A percentile compares a stretch with the other conserved stretches of the same genome.
phyloP scores from a whole-genome alignment of 2,329 filamentous ascomycete genomes.

The Colletotrichum neosansevieriae region DNA sequence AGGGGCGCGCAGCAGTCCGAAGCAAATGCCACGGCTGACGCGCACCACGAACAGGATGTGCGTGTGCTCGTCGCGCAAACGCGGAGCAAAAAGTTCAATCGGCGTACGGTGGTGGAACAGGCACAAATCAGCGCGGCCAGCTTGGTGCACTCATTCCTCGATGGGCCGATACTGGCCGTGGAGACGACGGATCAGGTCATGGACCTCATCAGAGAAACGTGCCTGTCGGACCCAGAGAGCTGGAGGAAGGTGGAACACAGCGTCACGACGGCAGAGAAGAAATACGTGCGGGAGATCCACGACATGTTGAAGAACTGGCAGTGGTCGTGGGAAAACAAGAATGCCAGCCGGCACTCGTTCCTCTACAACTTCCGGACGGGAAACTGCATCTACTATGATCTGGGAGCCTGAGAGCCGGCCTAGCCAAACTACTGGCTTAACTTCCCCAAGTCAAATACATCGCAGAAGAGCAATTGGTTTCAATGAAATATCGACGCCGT shows the following conservation, averaged over 20 bases:
- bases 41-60: conserved; percentile 75
- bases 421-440: not conserved
- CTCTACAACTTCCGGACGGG: conserved; percentile 93
- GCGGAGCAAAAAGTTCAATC: conserved; percentile 91
- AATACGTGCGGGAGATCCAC: conserved; percentile 86
- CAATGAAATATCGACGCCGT: not conserved
- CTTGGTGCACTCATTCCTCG: conserved; percentile 77
- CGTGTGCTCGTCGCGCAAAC: conserved; percentile 87
- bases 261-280: conserved; percentile 80
- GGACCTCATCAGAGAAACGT: conserved; percentile 79
- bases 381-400: conserved; percentile 86
- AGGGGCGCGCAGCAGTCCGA: conserved; percentile 50
- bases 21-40: conserved; percentile 45
- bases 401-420: conserved; percentile 58
- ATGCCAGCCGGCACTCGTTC: conserved; percentile 78
- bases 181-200: conserved; percentile 89
- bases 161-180: conserved; percentile 86
- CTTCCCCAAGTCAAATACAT: no score
- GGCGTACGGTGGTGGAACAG: conserved; percentile 86
- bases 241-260: conserved; percentile 87
- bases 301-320: conserved; percentile 77
- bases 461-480: not conserved
- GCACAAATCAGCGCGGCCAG: conserved; percentile 70
- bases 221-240: conserved; percentile 82
- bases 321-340: conserved; percentile 65